A percentile compares a stretch with the other conserved stretches of the same genome.
Evolutionary conservation across 2,329 filamentous ascomycete genomes (phyloP).

Genomic region (Diaporthe ilicicola): DNA sequence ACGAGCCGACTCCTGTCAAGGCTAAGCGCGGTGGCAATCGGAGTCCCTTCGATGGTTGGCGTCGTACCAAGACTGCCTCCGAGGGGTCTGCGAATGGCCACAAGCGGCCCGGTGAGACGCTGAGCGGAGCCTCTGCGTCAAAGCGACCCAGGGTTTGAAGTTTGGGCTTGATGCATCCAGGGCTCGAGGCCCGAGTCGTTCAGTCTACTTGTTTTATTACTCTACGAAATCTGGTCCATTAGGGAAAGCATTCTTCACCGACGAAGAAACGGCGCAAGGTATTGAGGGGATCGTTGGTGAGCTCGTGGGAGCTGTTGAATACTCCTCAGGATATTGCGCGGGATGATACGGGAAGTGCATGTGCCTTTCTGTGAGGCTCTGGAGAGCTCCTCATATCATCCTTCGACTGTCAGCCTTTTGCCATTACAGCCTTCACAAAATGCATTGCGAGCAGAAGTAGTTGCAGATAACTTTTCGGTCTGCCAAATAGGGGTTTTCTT

Average conservation of each 20-base stretch:
- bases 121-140: conserved; percentile 43
- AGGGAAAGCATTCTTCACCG: conserved; percentile 5
- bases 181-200: conserved; percentile 1
- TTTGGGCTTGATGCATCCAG: background rate
- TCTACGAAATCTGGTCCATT: conserved; percentile 3
- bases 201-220: conserved; percentile 9
- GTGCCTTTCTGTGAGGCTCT: conserved; percentile 12
- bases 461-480: conserved; percentile 22
- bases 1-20: conserved; percentile 53
- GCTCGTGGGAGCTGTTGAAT: background rate
- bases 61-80: conserved; percentile 66
- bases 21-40: conserved; percentile 43
- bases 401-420: conserved; percentile 25
- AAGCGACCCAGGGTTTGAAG: conserved; percentile 49
- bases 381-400: conserved; percentile 16
- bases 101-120: conserved; percentile 52
- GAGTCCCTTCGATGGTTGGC: conserved; percentile 75
- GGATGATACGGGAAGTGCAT: conserved; percentile 10
- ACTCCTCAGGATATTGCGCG: background rate
- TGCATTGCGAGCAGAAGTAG: conserved; percentile 31
- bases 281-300: background rate
- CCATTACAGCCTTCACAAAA: conserved; percentile 17
- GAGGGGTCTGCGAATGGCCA: conserved; percentile 46
- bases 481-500: conserved; percentile 24
- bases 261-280: background rate